These are phyloP conservation scores for Berberis thunbergii DNA, from an alignment of 164 flowering plant genomes.

Conservation along the genomic window DNA sequence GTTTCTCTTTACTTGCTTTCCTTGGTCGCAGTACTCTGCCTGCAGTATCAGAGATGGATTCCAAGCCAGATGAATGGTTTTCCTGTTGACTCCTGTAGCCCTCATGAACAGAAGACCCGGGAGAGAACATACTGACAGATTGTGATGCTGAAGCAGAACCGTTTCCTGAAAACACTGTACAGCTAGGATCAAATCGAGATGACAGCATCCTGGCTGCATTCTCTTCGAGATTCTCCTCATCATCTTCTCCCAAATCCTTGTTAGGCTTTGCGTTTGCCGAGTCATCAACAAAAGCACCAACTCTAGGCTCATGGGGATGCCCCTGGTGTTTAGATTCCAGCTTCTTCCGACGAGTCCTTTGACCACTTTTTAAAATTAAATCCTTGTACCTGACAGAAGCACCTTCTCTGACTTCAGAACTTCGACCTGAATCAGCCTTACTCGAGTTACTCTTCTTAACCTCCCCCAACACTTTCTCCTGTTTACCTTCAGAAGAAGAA, in stretches of 20 bases:
- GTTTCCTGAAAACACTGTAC: conserved; percentile 51
- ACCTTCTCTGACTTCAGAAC: conserved; percentile 20
- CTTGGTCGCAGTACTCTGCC: conserved; percentile 73
- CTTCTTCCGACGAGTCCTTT: conserved; percentile 25
- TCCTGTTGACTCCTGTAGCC: conserved; percentile 16
- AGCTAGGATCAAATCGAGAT: conserved; percentile 88
- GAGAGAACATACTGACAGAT: conserved; percentile 30
- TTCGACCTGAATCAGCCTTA: conserved; percentile 16
- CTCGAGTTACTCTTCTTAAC: conserved; percentile 21
- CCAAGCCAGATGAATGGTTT: conserved; percentile 22
- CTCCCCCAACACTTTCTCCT: conserved; percentile 25
- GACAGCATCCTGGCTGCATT: conserved; percentile 99
- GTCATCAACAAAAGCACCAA: conserved; percentile 14
- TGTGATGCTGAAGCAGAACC: conserved; percentile 19
- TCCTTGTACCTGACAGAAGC: conserved; percentile 13
- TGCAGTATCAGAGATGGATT: conserved; percentile 39
- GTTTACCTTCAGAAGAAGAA: conserved; percentile 10
- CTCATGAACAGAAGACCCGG: conserved; percentile 17
- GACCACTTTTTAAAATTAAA: conserved; percentile 13
- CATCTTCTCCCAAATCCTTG: conserved; percentile 30
- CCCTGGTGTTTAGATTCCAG: conserved; percentile 14
- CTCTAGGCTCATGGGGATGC: conserved; percentile 14
- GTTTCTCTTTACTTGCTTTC: conserved; percentile 38
- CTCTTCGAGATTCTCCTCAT: conserved; percentile 89
- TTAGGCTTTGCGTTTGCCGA: conserved; percentile 7